Percentiles rank a stretch among this genome's conserved stretches.
Evolutionary conservation across 192 early-diverging fungal genomes (phyloP).

Genomic region (Mortierella alpina): DNA sequence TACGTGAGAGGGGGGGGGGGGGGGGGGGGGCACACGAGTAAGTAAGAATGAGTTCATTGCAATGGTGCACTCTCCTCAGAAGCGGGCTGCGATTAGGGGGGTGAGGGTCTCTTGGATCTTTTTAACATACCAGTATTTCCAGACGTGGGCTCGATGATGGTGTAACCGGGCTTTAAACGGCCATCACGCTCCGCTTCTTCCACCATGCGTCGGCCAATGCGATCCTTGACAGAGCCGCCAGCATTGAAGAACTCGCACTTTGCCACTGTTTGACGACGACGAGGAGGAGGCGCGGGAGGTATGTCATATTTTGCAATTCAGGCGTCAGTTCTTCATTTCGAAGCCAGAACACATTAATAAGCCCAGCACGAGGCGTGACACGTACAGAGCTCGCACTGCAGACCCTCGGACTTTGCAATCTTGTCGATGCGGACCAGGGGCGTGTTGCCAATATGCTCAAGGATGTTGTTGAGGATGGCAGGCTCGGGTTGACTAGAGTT

Average conservation of each 20-base stretch:
- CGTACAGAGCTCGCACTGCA: conserved; percentile 93
- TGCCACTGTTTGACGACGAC: conserved; percentile 66
- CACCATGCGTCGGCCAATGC: conserved; percentile 97
- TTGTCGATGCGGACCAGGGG: conserved; percentile 93
- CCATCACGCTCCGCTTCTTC: conserved; percentile 95
- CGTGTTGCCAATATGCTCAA: conserved; percentile 97
- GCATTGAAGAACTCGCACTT: conserved; percentile 99
- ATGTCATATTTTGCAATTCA: background rate
- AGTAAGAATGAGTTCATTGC: no score
- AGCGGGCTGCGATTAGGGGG: conserved; percentile 3
- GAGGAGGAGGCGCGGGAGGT: background rate
- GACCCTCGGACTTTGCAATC: conserved; percentile 85
- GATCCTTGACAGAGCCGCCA: conserved; percentile 98
- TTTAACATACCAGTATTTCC: conserved; percentile 90
- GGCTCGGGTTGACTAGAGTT: conserved; percentile 70
- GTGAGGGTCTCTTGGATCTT: background rate
- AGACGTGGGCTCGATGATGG: conserved; percentile 98
- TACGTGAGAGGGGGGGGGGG: conserved; percentile 15
- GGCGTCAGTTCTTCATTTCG: no score
- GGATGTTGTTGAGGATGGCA: conserved; percentile 85
- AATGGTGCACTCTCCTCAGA: no score
- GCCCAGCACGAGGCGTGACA: background rate
- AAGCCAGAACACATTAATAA: no score
- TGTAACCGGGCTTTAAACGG: conserved; percentile 89
- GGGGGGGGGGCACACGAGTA: no score